Conservation (phyloP, 192 early-diverging fungal genomes). For the Entomortierella lignicola region DNA sequence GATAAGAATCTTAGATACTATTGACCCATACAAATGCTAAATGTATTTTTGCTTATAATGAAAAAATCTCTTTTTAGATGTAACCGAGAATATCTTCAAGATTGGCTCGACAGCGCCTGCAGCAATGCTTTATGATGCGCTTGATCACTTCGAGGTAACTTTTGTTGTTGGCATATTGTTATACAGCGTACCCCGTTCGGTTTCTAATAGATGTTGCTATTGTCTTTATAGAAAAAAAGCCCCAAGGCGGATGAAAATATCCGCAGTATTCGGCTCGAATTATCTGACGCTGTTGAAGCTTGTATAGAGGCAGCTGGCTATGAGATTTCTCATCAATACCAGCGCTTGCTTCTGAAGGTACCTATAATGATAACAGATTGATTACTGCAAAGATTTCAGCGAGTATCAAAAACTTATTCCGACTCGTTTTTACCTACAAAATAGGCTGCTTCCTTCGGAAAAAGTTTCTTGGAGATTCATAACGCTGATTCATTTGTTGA, state of each 20-base stretch:
- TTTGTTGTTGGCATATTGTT: background rate
- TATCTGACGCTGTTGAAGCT: slow-evolving; percentile 88
- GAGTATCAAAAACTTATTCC: too few relatives aligned
- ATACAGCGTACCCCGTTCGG: too few relatives aligned
- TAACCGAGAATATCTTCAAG: slow-evolving; percentile 87
- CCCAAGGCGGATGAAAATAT: slow-evolving; percentile 97
- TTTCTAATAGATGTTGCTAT: background rate
- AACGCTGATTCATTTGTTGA: slow-evolving; percentile 88
- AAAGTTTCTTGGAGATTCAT: slow-evolving; percentile 89
- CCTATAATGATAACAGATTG: background rate
- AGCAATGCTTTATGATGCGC: slow-evolving; percentile 90
- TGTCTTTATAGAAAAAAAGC: slow-evolving; percentile 65
- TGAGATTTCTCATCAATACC: slow-evolving; percentile 81
- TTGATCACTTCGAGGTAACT: slow-evolving; percentile 72
- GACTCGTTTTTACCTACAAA: background rate
- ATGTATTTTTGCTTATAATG: too few relatives aligned
- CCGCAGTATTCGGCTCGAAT: slow-evolving; percentile 82
- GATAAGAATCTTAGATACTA: too few relatives aligned
- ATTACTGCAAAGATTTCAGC: background rate
- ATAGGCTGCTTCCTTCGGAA: slow-evolving; percentile 93
- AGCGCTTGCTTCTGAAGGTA: slow-evolving; percentile 85
- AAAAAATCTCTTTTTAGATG: slow-evolving; percentile 61
- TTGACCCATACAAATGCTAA: too few relatives aligned
- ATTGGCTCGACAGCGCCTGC: slow-evolving; percentile 95
- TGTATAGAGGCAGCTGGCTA: slow-evolving; percentile 94